Evolutionary conservation across 345 rosid genomes (phyloP), one percentile per base, ranked within the genome.

Genomic region (Acer yangbiense): DNA sequence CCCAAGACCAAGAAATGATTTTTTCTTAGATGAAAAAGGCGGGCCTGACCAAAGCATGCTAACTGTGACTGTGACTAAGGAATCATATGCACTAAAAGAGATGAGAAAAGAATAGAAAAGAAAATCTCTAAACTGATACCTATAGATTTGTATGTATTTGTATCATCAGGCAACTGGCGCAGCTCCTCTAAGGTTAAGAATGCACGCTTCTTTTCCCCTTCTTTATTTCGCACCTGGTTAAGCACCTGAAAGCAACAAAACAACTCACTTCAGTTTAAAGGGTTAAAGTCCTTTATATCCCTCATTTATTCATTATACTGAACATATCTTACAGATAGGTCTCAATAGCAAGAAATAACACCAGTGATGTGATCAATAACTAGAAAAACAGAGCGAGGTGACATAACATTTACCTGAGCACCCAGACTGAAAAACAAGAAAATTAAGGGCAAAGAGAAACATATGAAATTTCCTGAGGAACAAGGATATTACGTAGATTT

Each of bases 121-220:
- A 35, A 75, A 1, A 16, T 27, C 43, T 69, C 58, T 23, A 35
- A 21, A 14, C 17, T 35, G 25, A 32, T 85, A 84, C 98, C 98
- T 48, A 88, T 90, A 44, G 99, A 89, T 87, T 92, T 96, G 88
- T 90, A 96, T 4, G 99, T 90, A 79, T 94, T 96, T 3, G 97
- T 92, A 80, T 86, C 90, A 77, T 85, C 87, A 64, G 98, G 92
- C 60, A 94, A 82, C 32, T 86, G 94, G 4, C 89, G 85, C 52
- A 96, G 79, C 91, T 96, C 99, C 80, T 92, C 98, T 88, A 94
- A 72, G n/a, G 99, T 96, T 48, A 96, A 83, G 84, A 77, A 96
- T 78, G 98, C 97, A 52, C 97, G 97, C 81, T 96, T 94, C 85
- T 85, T 96, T 74, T 94, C 98, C 69, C 94, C 92, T 76, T 94